A percentile compares a stretch with the other conserved stretches of the same genome.
Evolutionary conservation across 345 rosid genomes (phyloP).

Genomic region (Murraya paniculata): DNA sequence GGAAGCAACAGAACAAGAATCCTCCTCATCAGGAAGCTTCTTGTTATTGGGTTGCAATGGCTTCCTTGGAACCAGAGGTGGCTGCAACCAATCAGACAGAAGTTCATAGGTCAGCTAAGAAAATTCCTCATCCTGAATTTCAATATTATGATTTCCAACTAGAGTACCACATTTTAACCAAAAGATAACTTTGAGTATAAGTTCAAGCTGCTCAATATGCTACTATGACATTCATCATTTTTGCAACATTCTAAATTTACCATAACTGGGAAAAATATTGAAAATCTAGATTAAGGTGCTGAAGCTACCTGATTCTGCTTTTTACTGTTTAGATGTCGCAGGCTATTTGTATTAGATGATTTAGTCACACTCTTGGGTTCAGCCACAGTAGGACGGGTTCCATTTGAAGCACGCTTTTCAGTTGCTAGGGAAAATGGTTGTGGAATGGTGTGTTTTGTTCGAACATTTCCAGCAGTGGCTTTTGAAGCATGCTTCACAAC

Average conservation of each 20-base stretch:
- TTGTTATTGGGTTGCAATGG: conserved; percentile 59
- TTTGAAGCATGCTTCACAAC: conserved; percentile 44
- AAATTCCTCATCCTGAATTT: not conserved
- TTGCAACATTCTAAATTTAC: not conserved
- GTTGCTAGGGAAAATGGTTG: conserved; percentile 87
- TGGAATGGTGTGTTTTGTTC: conserved; percentile 73
- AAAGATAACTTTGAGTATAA: not conserved
- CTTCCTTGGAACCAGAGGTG: conserved; percentile 47
- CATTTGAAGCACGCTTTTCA: conserved; percentile 79
- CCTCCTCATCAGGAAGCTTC: conserved; percentile 75
- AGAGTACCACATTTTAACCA: not conserved
- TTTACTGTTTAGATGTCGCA: conserved; percentile 21
- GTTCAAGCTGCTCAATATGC: not conserved
- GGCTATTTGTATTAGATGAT: conserved; percentile 24
- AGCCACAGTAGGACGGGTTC: conserved; percentile 41
- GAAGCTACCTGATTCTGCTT: conserved; percentile 47
- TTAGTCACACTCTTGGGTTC: conserved; percentile 32
- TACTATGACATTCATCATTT: not conserved
- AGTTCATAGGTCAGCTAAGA: not conserved
- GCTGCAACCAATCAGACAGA: conserved; percentile 26
- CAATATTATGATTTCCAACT: not conserved
- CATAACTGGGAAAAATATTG: not conserved
- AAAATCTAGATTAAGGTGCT: not conserved
- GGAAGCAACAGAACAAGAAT: conserved; percentile 65
- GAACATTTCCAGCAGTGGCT: conserved; percentile 36